These are phyloP conservation scores for Astrephomene gubernaculifera DNA, from an alignment of 139 green algal genomes.

Conservation along the genomic window DNA sequence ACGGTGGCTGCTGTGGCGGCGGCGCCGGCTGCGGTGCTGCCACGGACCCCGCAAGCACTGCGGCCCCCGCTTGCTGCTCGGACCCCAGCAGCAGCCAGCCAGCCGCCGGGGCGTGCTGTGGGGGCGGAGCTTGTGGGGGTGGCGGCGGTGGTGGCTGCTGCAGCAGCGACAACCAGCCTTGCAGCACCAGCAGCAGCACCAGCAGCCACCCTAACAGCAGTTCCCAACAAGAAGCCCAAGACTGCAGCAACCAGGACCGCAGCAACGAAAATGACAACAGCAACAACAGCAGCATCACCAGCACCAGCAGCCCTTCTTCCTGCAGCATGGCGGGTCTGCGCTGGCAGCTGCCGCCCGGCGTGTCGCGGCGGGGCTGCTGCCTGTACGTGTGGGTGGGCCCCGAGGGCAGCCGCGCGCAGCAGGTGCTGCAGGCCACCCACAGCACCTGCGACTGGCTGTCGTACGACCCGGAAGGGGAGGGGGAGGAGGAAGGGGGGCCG, in stretches of 20 bases:
- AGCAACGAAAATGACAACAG: neutral
- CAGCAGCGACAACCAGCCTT: neutral
- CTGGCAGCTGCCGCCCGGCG: conserved; percentile 53
- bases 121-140: neutral
- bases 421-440: conserved; percentile 77
- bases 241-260: neutral
- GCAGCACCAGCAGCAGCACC: conserved; percentile 8
- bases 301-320: neutral
- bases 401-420: conserved; percentile 51
- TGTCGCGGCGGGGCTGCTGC: conserved; percentile 47
- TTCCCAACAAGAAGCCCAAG: too few relatives aligned
- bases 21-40: too few relatives aligned
- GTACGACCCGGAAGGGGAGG: conserved; percentile 48
- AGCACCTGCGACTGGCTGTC: conserved; percentile 64
- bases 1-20: neutral
- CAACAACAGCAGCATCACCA: neutral
- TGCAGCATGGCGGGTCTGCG: conserved; percentile 48
- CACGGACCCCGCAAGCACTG: neutral
- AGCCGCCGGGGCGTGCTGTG: neutral
- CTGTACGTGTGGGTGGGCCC: conserved; percentile 75
- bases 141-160: neutral
- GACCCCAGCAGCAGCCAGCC: neutral
- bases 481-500: too few relatives aligned
- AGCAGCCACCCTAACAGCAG: neutral
- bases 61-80: neutral